Evolutionary conservation across 2,329 filamentous ascomycete species (phyloP), one percentile per base, ranked within the genome.

Genomic region (Penicillium sp.): DNA sequence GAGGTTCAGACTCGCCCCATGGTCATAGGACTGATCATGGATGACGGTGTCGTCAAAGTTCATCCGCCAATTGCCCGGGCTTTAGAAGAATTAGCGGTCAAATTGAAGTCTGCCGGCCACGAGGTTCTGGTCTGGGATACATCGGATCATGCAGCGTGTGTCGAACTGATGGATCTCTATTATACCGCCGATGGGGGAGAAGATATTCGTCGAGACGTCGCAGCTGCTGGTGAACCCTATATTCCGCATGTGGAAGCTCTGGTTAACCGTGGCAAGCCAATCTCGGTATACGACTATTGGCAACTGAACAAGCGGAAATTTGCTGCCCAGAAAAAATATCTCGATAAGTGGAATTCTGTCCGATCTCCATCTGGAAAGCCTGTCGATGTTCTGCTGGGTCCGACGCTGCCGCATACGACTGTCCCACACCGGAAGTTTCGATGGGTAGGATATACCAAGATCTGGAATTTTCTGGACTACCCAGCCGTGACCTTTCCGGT

Each of bases 281-380:
- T 88, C 14, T 86, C 83, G 0, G 84, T 88, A 0, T 87, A 84
- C 56, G 77, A 86, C 4, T 89, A 89, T 70, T 89, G 86, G 87
- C 85, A 88, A 62, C 76, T 89, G 7, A 88, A 88, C 71, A 83
- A 76, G 58, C 76, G 78, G 26, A 88, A 88, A 64, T 55, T 77
- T 26, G 74, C 72, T 0, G 74, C 79, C 4, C 83, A 86, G 60
- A 80, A 85, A 56, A 75, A 72, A 2, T 87, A 86, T 54, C 76
- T 87, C 1, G 79, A 85, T 49, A 82, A 85, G 56, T 89, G 85
- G 86, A 81, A 81, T 45, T 67, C 68, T 0, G 71, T 76, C 1
- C 73, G 65, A 16, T 82, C 79, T 3, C 66, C 74, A 0, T 80
- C 79, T 0, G 83, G 81, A 0, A 74, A 72, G 5, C 61, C 66